These are phyloP conservation scores for Euptelea pleiosperma DNA, from an alignment of 164 flowering plant genomes.

Conservation along the genomic window DNA sequence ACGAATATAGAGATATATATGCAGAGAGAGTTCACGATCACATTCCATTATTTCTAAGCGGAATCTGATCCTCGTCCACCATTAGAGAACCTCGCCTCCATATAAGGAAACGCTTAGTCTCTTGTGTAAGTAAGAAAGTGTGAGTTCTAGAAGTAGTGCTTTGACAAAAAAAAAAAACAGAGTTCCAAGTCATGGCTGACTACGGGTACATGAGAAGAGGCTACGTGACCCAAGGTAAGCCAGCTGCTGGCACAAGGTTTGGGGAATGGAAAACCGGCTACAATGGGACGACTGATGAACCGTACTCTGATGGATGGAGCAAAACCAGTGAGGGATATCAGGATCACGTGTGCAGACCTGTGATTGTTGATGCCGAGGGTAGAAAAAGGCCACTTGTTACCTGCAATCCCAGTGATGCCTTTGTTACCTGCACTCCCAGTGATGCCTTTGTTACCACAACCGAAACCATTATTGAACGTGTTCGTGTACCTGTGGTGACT, in stretches of 20 bases:
- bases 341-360: constrained; percentile 29
- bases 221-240: background rate
- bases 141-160: background rate
- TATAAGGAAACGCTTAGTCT: constrained; percentile 1
- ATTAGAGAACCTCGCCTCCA: background rate
- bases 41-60: no score
- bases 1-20: background rate
- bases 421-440: no score
- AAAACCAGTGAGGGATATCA: constrained; percentile 11
- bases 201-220: constrained; percentile 5
- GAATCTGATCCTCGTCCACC: constrained; percentile 8
- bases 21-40: background rate
- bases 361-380: constrained; percentile 30
- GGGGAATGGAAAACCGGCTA: constrained; percentile 9
- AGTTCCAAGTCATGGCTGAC: constrained; percentile 5
- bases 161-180: background rate
- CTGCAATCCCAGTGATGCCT: background rate
- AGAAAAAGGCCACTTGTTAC: constrained; percentile 20
- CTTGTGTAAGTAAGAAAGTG: background rate
- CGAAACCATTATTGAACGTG: constrained; percentile 19
- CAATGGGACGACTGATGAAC: constrained; percentile 7
- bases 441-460: constrained; percentile 14
- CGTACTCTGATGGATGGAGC: constrained; percentile 13
- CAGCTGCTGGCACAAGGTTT: constrained; percentile 3
- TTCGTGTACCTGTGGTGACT: constrained; percentile 13